These are phyloP conservation scores for Citrullus mucosospermus DNA, from an alignment of 306 rosid genomes.

Conservation along the genomic window DNA sequence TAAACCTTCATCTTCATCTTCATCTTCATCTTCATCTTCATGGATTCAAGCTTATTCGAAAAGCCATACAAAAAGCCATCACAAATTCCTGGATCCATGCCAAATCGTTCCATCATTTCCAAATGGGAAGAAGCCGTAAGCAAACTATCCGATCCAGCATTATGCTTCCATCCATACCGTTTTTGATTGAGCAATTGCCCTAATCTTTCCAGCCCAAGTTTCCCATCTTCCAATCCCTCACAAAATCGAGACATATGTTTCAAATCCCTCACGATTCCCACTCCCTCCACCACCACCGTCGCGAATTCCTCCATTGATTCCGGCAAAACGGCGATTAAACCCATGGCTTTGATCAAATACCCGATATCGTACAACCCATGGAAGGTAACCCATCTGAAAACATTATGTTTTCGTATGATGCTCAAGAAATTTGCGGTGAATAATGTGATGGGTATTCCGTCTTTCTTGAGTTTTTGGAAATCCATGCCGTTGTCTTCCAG, in stretches of 20 bases:
- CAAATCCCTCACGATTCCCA: not conserved
- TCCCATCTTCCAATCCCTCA: not conserved
- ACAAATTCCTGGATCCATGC: not conserved
- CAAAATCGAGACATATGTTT: not conserved
- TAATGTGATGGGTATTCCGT: not conserved
- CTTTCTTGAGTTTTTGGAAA: not conserved
- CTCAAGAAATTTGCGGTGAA: not conserved
- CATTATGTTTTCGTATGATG: not conserved
- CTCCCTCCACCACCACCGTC: not conserved
- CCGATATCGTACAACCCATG: not conserved
- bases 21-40: too few species aligned
- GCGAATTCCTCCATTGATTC: not conserved
- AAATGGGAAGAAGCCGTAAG: not conserved
- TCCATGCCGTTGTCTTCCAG: not conserved
- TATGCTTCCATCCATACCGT: not conserved
- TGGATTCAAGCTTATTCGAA: not conserved
- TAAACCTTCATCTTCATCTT: too few species aligned
- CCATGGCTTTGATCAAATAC: not conserved
- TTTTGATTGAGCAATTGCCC: not conserved
- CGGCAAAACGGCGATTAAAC: not conserved
- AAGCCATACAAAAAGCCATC: not conserved
- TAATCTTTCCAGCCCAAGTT: not conserved
- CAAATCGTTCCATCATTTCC: not conserved
- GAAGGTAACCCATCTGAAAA: not conserved
- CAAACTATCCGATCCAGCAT: conserved; percentile 1